Conservation (phyloP, 176 grass and related monocot species). For the Eleusine coracana region DNA sequence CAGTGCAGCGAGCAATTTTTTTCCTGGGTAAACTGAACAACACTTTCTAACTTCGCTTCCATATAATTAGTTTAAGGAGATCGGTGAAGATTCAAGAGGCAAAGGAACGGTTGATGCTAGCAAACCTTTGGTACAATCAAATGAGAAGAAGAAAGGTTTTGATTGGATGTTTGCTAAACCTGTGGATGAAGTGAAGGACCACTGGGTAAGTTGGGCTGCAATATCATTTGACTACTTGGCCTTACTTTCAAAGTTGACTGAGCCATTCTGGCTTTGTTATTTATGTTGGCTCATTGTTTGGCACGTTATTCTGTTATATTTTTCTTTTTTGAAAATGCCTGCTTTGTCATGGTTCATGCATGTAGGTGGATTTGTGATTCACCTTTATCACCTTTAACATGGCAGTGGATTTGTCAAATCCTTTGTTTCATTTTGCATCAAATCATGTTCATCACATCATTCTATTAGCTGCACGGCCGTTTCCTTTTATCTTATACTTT, state of each 20-base stretch:
- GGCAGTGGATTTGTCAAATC: background rate
- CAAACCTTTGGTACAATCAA: slow-evolving; percentile 56
- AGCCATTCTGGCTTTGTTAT: background rate
- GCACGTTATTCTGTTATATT: background rate
- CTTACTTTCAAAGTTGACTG: background rate
- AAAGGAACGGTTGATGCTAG: slow-evolving; percentile 54
- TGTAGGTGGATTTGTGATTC: slow-evolving; percentile 3
- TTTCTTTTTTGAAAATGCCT: background rate
- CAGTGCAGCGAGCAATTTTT: background rate
- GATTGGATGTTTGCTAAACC: slow-evolving; percentile 97
- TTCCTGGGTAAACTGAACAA: background rate
- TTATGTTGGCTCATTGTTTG: background rate
- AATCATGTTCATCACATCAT: background rate
- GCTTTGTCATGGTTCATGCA: background rate
- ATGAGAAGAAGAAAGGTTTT: slow-evolving; percentile 95
- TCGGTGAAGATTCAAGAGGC: slow-evolving; percentile 64
- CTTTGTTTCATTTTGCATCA: slow-evolving; percentile 14
- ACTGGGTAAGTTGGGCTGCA: slow-evolving; percentile 71
- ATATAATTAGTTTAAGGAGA: slow-evolving; percentile 81
- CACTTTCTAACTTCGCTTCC: slow-evolving; percentile 26
- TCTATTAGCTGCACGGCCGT: background rate
- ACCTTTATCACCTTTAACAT: background rate
- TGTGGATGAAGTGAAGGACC: slow-evolving; percentile 95
- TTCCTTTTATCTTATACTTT: slow-evolving; percentile 26
- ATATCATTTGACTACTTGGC: slow-evolving; percentile 22